Base-by-base conservation (phyloP, 495 filamentous ascomycete genomes). In the Penicillium coprophilum region DNA sequence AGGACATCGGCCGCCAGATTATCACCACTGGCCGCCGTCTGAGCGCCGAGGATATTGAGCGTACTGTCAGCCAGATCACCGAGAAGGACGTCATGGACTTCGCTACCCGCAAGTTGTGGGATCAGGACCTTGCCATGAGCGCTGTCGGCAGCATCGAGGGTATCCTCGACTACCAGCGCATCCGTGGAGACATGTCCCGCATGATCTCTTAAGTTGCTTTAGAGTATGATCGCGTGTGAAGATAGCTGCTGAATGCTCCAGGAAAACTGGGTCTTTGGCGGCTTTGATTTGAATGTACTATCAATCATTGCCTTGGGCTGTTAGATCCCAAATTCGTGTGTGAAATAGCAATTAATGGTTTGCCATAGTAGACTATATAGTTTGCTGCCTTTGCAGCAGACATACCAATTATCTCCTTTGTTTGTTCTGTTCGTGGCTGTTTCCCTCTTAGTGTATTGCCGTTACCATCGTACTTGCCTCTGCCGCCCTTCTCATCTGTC, bases 1-100 rank as follows among this genome's bases (percentile, higher is more conserved):
- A 99, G 81, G 94, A 99, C 72, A 96, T 99, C 67, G 94, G 94
- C 62, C 89, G 94, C 65, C 94, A 99, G 77, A 91, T 97, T 77
- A 87, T 99, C 77, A 97, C 91, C 56, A 97, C 94, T 36, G 94
- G 94, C 70, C 86, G 94, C 57, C 84, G 94, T 46, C 87, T 95
- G 84, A 85, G 75, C 69, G 87, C 94, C 57, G 88, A 90, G 69
- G 94, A 99, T 81, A 92, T 99, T 50, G 94, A 99, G 82, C 83
- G 87, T 57, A 83, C 88, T 52, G 89, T 99, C 58, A 85, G 90
- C 61, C 80, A 75, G 55, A 89, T 98, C 65, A 93, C 93, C 51
- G 91, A 90, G 80, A 95, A 96, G 85, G 92, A 99, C 61, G 91
- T 99, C 46, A 95, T 95, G 86, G 83, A 87, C 60, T 99, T 97